Percentiles rank a stretch among this genome's conserved stretches.
Conservation (phyloP, 2,329 filamentous ascomycete species). For the Onygena corvina region DNA sequence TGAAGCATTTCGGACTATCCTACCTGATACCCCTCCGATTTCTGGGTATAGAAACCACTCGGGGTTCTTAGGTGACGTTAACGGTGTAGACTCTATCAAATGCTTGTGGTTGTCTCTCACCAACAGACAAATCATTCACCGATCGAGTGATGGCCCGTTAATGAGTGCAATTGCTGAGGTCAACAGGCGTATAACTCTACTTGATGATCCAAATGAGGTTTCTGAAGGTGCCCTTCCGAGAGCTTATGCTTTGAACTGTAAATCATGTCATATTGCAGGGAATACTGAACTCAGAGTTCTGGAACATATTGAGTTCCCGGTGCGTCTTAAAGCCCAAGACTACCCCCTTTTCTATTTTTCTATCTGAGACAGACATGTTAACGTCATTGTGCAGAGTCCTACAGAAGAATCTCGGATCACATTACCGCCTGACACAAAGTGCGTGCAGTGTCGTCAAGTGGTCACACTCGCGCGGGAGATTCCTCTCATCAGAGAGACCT, state of each 20-base stretch:
- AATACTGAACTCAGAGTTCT: slow-evolving; percentile 25
- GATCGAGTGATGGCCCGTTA: slow-evolving; percentile 33
- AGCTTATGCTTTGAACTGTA: slow-evolving; percentile 30
- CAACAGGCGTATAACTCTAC: slow-evolving; percentile 25
- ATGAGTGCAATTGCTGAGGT: slow-evolving; percentile 29
- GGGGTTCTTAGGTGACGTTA: slow-evolving; percentile 23
- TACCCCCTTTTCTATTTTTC: not conserved
- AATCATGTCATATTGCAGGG: slow-evolving; percentile 27
- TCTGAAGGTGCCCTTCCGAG: slow-evolving; percentile 23
- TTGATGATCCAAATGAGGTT: slow-evolving; percentile 28
- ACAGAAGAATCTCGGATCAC: slow-evolving; percentile 11
- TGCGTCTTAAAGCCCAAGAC: slow-evolving; percentile 14
- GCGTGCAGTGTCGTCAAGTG: slow-evolving; percentile 24
- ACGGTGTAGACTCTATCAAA: slow-evolving; percentile 30
- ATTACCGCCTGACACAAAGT: slow-evolving; percentile 22
- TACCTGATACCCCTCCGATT: slow-evolving; percentile 30
- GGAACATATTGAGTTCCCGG: slow-evolving; percentile 22
- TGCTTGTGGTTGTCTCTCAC: slow-evolving; percentile 25
- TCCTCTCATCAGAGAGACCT: slow-evolving; percentile 26
- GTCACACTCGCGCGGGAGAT: slow-evolving; percentile 31
- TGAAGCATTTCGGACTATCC: slow-evolving; percentile 27
- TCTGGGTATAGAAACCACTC: slow-evolving; percentile 17
- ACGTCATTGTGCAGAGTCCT: slow-evolving; percentile 9
- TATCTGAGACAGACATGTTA: not conserved
- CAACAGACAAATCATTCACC: slow-evolving; percentile 28